phyloP scores from a whole-genome alignment of 345 rosid species.

The Ceriops decandra region DNA sequence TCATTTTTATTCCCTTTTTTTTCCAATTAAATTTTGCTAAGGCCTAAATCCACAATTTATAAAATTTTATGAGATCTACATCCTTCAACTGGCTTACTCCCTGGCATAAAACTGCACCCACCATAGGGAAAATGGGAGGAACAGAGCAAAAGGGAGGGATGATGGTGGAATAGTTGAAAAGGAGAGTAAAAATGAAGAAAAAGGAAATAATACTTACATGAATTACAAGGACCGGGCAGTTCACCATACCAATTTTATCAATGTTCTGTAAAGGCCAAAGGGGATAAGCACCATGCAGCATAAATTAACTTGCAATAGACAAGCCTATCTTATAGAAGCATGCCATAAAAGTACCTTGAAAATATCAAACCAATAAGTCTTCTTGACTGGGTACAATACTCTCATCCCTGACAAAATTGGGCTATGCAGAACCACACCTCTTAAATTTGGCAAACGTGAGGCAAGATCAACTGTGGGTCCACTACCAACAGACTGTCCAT shows the following conservation, averaged over 20 bases:
- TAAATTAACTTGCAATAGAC: constrained; percentile 2
- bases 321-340: constrained; percentile 5
- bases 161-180: not conserved
- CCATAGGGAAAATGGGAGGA: not conserved
- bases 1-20: too few species aligned
- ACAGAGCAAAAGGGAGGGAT: too few species aligned
- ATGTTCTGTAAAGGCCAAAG: constrained; percentile 54
- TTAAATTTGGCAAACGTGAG: constrained; percentile 69
- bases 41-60: not conserved
- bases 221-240: constrained; percentile 73
- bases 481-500: constrained; percentile 98
- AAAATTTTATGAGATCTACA: not conserved
- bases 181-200: constrained; percentile 3
- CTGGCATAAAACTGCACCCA: not conserved
- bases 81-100: not conserved
- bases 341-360: constrained; percentile 54
- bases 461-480: constrained; percentile 97
- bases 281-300: not conserved
- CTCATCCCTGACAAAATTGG: constrained; percentile 92
- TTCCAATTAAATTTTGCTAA: not conserved
- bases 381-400: constrained; percentile 85
- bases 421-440: constrained; percentile 82
- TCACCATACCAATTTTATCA: constrained; percentile 78
- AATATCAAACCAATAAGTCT: constrained; percentile 95
- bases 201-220: constrained; percentile 57